Evolutionary conservation across 768 basidiomycete genomes (phyloP), one percentile per base, ranked within the genome.

Genomic region (Amanita pallidorosea): DNA sequence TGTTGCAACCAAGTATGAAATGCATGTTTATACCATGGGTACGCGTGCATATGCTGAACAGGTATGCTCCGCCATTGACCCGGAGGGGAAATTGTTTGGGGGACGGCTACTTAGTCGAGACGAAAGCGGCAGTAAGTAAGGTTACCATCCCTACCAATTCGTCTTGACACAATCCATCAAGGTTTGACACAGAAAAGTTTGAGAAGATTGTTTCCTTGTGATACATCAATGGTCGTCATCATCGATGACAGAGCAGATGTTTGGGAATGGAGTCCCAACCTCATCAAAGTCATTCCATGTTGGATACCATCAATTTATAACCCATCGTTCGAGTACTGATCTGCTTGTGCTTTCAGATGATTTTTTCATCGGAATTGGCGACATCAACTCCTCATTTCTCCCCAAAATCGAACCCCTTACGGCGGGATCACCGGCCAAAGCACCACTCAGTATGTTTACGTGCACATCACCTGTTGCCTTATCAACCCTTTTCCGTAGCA

Each of bases 1-100:
- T 41, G 77, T 86, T 56, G 76, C 87, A 33, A 69, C 71, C 45
- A 83, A 87, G 61, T 99, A 95, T 66, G 94, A 98, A 69, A 92
- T 98, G 92, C 96, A 98, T 64, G 94, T 99, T 43, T 99, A 99
- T 67, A 99, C 95, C 20, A 98, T 98, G 94, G 96, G 96, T 49
- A 97, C 95, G 22, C 82, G 96, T 41, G 85, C 91, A 41, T 99
- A 98, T 66, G 96, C 96, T 34, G 88, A 93, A 65, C 80, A 92
- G 64, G 95, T 98, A 17, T 96, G 93, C 65, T 79, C 85, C 43
- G 85, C 90, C 23, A 90, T 99, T 61, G 96, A 99, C 70, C 90
- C 95, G 12, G 80, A 85, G 46, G 81, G 82, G 4, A 82, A 73
- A 64, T 72, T 86, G 56, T 99, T 99, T 59, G 86, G 89, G 44